Conservation (phyloP, 2,329 filamentous ascomycete species). For the Aureobasidium sp. region DNA sequence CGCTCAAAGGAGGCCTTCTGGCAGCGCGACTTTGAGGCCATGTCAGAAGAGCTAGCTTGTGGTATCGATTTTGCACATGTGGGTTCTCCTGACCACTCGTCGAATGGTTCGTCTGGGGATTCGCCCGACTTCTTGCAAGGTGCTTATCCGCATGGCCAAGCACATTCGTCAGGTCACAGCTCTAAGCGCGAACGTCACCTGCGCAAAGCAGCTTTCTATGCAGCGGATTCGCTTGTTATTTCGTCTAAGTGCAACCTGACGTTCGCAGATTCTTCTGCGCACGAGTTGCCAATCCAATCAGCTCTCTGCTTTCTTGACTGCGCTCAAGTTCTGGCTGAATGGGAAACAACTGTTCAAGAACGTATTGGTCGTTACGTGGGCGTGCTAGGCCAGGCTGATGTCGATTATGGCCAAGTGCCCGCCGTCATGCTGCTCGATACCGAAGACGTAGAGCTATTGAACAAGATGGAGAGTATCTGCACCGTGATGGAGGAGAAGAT, state of each 20-base stretch:
- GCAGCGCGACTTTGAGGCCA: conserved; percentile 85
- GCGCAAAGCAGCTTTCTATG: conserved; percentile 90
- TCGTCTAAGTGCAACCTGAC: conserved; percentile 78
- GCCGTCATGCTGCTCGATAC: conserved; percentile 86
- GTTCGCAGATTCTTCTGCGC: conserved; percentile 73
- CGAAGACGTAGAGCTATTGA: conserved; percentile 77
- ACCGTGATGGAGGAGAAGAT: conserved; percentile 72
- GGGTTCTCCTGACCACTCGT: conserved; percentile 15
- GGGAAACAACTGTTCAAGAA: conserved; percentile 87
- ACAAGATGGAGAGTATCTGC: conserved; percentile 74
- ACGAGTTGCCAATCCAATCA: conserved; percentile 81
- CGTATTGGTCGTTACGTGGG: conserved; percentile 85
- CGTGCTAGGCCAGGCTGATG: conserved; percentile 71
- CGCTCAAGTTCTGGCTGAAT: conserved; percentile 86
- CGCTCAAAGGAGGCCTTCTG: conserved; percentile 89
- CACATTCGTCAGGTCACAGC: conserved; percentile 20
- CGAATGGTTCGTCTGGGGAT: conserved; percentile 42
- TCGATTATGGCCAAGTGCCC: conserved; percentile 72
- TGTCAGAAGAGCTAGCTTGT: conserved; percentile 77
- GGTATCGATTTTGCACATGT: conserved; percentile 69
- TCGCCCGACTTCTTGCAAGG: conserved; percentile 18
- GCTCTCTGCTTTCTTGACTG: conserved; percentile 92
- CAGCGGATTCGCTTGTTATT: conserved; percentile 83
- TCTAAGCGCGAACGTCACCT: conserved; percentile 67
- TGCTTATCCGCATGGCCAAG: conserved; percentile 20